Conservation (phyloP, 768 basidiomycete species). For the Phaeolepiota aurea region DNA sequence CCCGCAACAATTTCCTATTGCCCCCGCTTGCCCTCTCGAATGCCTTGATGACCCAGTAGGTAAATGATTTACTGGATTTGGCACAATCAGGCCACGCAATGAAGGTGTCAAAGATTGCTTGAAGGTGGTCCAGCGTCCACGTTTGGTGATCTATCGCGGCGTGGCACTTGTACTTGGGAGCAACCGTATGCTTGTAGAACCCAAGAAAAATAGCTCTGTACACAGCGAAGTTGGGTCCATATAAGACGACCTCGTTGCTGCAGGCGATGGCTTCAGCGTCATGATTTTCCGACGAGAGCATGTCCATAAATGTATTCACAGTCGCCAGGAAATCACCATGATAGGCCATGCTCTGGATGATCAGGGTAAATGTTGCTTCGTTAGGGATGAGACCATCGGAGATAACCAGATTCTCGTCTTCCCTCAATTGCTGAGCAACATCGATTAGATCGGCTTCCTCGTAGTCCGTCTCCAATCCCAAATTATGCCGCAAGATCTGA, state of each 20-base stretch:
- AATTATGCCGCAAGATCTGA: conserved; percentile 49
- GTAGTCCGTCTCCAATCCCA: conserved; percentile 23
- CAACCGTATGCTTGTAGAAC: conserved; percentile 52
- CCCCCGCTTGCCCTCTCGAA: conserved; percentile 52
- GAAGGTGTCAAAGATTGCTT: conserved; percentile 53
- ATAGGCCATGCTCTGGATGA: conserved; percentile 68
- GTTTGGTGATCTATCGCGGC: conserved; percentile 10
- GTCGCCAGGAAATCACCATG: conserved; percentile 54
- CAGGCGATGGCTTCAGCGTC: conserved; percentile 9
- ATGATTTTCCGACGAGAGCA: conserved; percentile 41
- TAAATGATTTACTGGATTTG: conserved; percentile 31
- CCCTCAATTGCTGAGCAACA: conserved; percentile 26
- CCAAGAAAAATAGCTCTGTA: conserved; percentile 74
- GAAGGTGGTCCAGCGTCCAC: conserved; percentile 56
- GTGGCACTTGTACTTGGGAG: conserved; percentile 8
- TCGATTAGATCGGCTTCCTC: conserved; percentile 25
- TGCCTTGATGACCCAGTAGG: conserved; percentile 65
- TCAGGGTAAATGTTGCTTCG: conserved; percentile 53
- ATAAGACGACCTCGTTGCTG: conserved; percentile 7
- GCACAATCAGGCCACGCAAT: conserved; percentile 40
- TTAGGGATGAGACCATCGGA: conserved; percentile 42
- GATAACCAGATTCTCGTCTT: conserved; percentile 39
- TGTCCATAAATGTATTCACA: conserved; percentile 56
- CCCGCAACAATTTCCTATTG: conserved; percentile 40
- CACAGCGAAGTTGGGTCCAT: conserved; percentile 37